These are phyloP conservation scores for Blakeslea trispora DNA, from an alignment of 371 early-diverging fungal species.

Conservation along the genomic window DNA sequence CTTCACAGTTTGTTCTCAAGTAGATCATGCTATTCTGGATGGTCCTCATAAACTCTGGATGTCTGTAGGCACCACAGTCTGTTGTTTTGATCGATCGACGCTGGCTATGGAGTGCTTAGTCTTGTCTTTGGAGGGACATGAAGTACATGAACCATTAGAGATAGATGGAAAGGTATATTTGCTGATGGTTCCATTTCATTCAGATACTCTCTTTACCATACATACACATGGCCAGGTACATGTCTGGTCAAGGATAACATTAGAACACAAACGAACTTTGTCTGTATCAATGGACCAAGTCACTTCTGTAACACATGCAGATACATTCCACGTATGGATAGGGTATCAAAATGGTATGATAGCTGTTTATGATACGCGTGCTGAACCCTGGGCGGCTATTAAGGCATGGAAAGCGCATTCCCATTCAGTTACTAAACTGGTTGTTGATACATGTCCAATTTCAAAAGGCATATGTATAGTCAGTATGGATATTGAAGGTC, in stretches of 20 bases:
- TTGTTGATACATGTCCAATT: constrained; percentile 48
- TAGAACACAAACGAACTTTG: constrained; percentile 41
- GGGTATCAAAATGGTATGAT: constrained; percentile 73
- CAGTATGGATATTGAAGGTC: constrained; percentile 64
- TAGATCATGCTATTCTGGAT: neutral
- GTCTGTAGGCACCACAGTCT: neutral
- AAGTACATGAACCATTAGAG: no score
- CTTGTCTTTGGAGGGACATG: no score
- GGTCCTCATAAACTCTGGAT: neutral
- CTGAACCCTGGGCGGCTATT: constrained; percentile 47
- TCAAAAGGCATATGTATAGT: no score
- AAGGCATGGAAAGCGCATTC: constrained; percentile 69
- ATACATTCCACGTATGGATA: constrained; percentile 66
- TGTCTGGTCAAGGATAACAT: constrained; percentile 56
- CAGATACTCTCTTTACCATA: constrained; percentile 54
- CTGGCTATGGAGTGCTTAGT: no score
- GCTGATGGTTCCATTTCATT: constrained; percentile 46
- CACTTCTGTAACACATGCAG: constrained; percentile 52
- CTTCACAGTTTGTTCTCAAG: neutral
- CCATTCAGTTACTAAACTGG: constrained; percentile 48
- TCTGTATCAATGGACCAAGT: constrained; percentile 59
- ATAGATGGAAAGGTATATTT: constrained; percentile 54
- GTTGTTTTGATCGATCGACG: constrained; percentile 20
- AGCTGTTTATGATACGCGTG: constrained; percentile 59
- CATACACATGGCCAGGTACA: constrained; percentile 78